Conservation (phyloP, 2,329 filamentous ascomycete genomes). For the Clonostachys solani region DNA sequence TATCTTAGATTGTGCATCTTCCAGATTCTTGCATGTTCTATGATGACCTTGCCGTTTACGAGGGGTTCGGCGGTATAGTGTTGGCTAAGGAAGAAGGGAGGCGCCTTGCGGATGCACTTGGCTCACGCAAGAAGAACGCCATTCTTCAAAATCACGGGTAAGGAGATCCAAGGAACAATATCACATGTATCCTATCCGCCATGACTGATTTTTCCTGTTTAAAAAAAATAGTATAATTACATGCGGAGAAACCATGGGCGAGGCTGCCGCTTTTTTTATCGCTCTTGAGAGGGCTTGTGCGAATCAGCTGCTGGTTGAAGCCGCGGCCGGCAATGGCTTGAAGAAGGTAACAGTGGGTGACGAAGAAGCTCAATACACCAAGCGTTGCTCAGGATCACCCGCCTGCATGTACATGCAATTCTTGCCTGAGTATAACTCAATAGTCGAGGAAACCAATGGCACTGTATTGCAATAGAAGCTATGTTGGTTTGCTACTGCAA, state of each 20-base stretch:
- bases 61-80: conserved; percentile 23
- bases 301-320: conserved; percentile 23
- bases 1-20: too few relatives aligned
- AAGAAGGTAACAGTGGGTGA: conserved; percentile 18
- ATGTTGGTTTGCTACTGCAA: too few relatives aligned
- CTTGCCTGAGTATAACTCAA: not conserved
- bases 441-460: not conserved
- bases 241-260: conserved; percentile 60
- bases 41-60: not conserved
- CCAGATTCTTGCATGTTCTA: conserved; percentile 25
- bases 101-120: conserved; percentile 52
- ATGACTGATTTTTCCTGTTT: conserved; percentile 19
- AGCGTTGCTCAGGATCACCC: not conserved
- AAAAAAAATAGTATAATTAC: conserved; percentile 42
- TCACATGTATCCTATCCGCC: not conserved
- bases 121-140: conserved; percentile 41
- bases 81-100: conserved; percentile 56
- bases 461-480: not conserved
- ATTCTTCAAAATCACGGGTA: conserved; percentile 57
- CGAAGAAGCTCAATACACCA: conserved; percentile 24
- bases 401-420: not conserved
- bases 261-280: conserved; percentile 61
- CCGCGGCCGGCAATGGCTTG: conserved; percentile 2
- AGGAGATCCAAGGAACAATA: not conserved
- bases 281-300: conserved; percentile 22